Evolutionary conservation across 805 yeast species (phyloP).

Genomic region (Yamadazyma paraphyllophila): DNA sequence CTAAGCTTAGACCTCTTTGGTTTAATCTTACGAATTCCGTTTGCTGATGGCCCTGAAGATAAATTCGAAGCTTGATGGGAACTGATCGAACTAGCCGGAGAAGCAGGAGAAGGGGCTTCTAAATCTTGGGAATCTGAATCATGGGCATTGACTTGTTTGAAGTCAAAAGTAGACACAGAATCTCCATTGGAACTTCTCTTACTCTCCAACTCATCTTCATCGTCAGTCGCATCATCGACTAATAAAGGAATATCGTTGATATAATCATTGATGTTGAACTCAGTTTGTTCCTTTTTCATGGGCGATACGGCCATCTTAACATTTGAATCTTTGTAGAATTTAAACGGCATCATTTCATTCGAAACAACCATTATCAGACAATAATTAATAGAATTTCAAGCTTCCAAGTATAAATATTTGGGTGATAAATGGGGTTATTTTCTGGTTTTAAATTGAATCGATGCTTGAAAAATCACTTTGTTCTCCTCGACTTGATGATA

Average conservation of each 20-base stretch:
- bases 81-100: neutral
- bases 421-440: neutral
- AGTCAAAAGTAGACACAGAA: neutral
- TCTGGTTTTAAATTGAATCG: neutral
- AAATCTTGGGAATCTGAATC: neutral
- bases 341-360: slow-evolving; percentile 8
- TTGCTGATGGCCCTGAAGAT: neutral
- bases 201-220: slow-evolving; percentile 11
- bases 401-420: neutral
- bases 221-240: slow-evolving; percentile 14
- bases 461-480: neutral
- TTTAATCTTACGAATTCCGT: slow-evolving; percentile 2
- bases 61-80: neutral
- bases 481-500: neutral
- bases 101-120: neutral
- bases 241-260: slow-evolving; percentile 16
- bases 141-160: neutral
- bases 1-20: slow-evolving; percentile 5
- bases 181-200: neutral
- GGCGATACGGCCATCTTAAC: neutral
- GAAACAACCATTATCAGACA: slow-evolving; percentile 7
- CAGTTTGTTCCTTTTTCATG: slow-evolving; percentile 1
- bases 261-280: slow-evolving; percentile 17
- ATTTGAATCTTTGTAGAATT: slow-evolving; percentile 1
- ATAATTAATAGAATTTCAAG: slow-evolving; percentile 5